Evolutionary conservation across 148 eudicot species (phyloP).

Genomic region (Polygonum aviculare): DNA sequence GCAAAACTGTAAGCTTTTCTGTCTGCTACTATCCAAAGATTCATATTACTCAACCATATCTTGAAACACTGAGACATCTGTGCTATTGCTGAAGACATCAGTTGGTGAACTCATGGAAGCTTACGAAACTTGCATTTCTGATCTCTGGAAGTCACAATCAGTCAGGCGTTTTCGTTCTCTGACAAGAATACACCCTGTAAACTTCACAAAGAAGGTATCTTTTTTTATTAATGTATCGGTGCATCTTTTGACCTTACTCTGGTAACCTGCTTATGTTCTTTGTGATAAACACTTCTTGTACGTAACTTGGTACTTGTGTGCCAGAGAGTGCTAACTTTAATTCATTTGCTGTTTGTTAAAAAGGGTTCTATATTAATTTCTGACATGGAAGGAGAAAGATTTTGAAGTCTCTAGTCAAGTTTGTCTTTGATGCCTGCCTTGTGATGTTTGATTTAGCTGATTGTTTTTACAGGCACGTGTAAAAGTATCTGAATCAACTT

Average conservation of each 20-base stretch:
- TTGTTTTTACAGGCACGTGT: conserved; percentile 50
- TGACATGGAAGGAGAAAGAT: not conserved
- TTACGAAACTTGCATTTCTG: conserved; percentile 56
- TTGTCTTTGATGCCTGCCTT: not conserved
- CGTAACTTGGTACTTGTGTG: not conserved
- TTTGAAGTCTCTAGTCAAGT: not conserved
- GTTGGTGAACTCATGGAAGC: conserved; percentile 52
- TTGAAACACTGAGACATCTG: not conserved
- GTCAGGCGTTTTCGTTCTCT: conserved; percentile 50
- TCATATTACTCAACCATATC: not conserved
- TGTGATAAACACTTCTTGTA: not conserved
- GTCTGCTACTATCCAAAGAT: not conserved
- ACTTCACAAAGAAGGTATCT: conserved; percentile 87
- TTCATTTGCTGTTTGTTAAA: not conserved
- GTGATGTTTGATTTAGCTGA: not conserved
- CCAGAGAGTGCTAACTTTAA: not conserved
- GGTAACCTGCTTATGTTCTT: not conserved
- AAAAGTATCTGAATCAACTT: conserved; percentile 48
- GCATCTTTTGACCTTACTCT: not conserved
- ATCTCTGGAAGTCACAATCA: conserved; percentile 53
- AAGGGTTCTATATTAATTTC: too few species aligned
- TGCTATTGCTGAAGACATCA: conserved; percentile 41
- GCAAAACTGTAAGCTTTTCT: conserved; percentile 38
- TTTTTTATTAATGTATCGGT: not conserved
- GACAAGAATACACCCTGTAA: conserved; percentile 63